Percentiles rank a stretch among this genome's conserved stretches.
Conservation (phyloP, 345 rosid species). For the Zanthoxylum bungeanum region DNA sequence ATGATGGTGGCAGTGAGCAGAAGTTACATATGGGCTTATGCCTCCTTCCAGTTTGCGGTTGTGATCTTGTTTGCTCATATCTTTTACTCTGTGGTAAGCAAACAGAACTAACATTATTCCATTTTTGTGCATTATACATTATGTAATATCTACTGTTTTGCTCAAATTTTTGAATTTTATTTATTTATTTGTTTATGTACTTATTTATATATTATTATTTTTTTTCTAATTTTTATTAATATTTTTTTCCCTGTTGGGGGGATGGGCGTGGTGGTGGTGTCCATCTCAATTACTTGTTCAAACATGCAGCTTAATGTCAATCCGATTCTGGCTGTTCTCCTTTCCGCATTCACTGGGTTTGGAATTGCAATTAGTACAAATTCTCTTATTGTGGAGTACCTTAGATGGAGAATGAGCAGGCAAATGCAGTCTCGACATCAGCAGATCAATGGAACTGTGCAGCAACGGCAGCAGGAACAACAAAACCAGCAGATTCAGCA, state of each 20-base stretch:
- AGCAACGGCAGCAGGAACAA: slow-evolving; percentile 21
- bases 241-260: no score
- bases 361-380: slow-evolving; percentile 58
- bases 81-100: slow-evolving; percentile 48
- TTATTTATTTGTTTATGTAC: no score
- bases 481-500: slow-evolving; percentile 6
- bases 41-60: slow-evolving; percentile 54
- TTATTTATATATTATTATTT: no score
- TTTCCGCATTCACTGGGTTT: slow-evolving; percentile 53
- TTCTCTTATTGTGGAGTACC: slow-evolving; percentile 49
- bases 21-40: slow-evolving; percentile 61
- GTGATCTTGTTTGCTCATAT: slow-evolving; percentile 63
- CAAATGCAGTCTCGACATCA: slow-evolving; percentile 21
- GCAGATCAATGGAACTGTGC: slow-evolving; percentile 15
- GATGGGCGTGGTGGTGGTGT: not conserved
- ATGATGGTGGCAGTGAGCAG: slow-evolving; percentile 48
- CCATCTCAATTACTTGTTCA: slow-evolving; percentile 2
- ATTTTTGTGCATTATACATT: not conserved
- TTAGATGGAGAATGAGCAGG: slow-evolving; percentile 45
- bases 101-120: slow-evolving; percentile 7
- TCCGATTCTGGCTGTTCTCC: slow-evolving; percentile 46
- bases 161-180: not conserved
- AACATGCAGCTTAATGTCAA: slow-evolving; percentile 44
- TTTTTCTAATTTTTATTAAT: no score
- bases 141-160: not conserved